A percentile compares a stretch with the other conserved stretches of the same genome.
Conservation (phyloP, 345 rosid genomes). For the Tarenaya hassleriana region DNA sequence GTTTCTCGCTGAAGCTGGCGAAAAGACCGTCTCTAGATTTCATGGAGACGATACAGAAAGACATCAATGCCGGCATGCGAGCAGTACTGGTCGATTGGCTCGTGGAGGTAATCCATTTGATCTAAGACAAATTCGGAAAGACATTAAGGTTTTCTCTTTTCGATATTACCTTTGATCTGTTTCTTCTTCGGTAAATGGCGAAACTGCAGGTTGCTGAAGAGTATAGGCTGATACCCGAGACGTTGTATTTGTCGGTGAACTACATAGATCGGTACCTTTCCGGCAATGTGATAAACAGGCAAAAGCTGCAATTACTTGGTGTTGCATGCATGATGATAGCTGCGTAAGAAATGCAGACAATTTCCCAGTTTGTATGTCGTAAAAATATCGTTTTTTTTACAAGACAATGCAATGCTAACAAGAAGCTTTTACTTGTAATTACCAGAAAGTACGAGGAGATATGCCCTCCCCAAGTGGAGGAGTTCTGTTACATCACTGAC, state of each 20-base stretch:
- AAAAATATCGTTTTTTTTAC: background rate
- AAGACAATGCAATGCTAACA: conserved; percentile 9
- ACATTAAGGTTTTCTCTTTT: too few species aligned
- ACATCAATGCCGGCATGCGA: conserved; percentile 40
- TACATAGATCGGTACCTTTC: conserved; percentile 92
- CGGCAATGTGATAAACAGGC: conserved; percentile 69
- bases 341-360: conserved; percentile 45
- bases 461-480: conserved; percentile 88
- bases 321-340: conserved; percentile 95
- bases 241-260: conserved; percentile 73
- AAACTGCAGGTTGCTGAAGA: conserved; percentile 85
- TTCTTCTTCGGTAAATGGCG: background rate
- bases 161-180: background rate
- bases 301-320: conserved; percentile 81
- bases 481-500: conserved; percentile 90
- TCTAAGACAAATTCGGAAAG: too few species aligned
- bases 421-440: conserved; percentile 9
- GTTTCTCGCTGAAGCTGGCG: conserved; percentile 20
- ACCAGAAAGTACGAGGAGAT: conserved; percentile 92
- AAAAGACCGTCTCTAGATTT: conserved; percentile 38
- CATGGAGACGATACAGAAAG: conserved; percentile 39
- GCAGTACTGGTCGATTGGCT: conserved; percentile 47
- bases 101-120: conserved; percentile 35
- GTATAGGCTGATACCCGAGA: conserved; percentile 88
- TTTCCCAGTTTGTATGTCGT: background rate